Percentiles rank a stretch among this genome's conserved stretches.
Evolutionary conservation across 2,329 filamentous ascomycete species (phyloP).

Genomic region (Trichoderma koningiopsis): DNA sequence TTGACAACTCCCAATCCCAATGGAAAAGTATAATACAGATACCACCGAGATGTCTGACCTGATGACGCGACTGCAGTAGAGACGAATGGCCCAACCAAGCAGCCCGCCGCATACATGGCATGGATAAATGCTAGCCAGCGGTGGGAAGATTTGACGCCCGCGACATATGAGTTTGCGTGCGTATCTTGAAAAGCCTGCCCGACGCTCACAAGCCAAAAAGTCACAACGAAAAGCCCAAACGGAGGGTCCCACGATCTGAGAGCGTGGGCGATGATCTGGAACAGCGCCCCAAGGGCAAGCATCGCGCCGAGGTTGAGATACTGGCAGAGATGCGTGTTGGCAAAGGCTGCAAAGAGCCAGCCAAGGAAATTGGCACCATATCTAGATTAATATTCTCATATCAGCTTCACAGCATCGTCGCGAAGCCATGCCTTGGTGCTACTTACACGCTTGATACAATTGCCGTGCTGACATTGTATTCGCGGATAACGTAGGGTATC

Average conservation of each 20-base stretch:
- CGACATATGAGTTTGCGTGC: conserved; percentile 64
- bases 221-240: conserved; percentile 58
- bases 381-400: conserved; percentile 32
- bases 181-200: conserved; percentile 67
- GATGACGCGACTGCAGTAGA: conserved; percentile 53
- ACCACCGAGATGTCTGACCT: conserved; percentile 47
- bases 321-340: conserved; percentile 56
- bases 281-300: conserved; percentile 55
- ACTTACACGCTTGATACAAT: conserved; percentile 52
- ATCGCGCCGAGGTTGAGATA: conserved; percentile 59
- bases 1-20: conserved; percentile 57
- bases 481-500: conserved; percentile 62
- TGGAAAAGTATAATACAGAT: conserved; percentile 58
- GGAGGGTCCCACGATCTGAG: conserved; percentile 60
- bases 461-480: conserved; percentile 56
- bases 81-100: conserved; percentile 58
- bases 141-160: conserved; percentile 52
- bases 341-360: conserved; percentile 60
- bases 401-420: conserved; percentile 25
- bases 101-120: conserved; percentile 61
- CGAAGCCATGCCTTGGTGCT: not conserved
- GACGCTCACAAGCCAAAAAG: conserved; percentile 59
- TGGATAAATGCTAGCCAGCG: conserved; percentile 66
- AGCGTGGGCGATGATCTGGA: conserved; percentile 57
- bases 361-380: conserved; percentile 61